These are phyloP conservation scores for Pichia exigua DNA, from an alignment of 805 yeast species.

Conservation along the genomic window DNA sequence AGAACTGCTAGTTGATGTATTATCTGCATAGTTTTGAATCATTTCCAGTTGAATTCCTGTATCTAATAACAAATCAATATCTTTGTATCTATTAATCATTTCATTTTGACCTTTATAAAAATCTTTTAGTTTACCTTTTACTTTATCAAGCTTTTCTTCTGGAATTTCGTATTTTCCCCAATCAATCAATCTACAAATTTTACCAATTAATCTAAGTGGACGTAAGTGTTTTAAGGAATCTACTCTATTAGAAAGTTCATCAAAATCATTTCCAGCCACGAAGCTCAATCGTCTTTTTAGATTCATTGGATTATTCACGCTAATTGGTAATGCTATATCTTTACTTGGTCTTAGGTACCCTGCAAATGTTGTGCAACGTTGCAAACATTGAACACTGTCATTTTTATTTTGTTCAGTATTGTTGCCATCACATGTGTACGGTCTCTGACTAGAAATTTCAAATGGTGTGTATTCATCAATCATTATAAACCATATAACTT, in stretches of 20 bases:
- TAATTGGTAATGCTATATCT: conserved; percentile 7
- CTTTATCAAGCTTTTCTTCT: conserved; percentile 19
- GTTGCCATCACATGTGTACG: not conserved
- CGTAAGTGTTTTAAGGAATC: conserved; percentile 36
- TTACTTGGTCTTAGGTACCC: not conserved
- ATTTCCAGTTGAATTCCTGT: conserved; percentile 61
- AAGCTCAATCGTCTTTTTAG: conserved; percentile 21
- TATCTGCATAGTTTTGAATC: conserved; percentile 49
- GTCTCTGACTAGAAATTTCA: not conserved
- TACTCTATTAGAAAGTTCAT: conserved; percentile 18
- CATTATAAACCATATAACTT: not conserved
- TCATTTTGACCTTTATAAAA: conserved; percentile 57
- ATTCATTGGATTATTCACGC: conserved; percentile 16
- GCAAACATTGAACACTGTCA: not conserved
- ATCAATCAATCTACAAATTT: conserved; percentile 27
- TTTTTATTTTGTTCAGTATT: not conserved
- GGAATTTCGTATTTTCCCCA: conserved; percentile 30
- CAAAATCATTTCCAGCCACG: conserved; percentile 11
- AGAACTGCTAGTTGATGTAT: conserved; percentile 20
- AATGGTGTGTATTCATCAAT: not conserved
- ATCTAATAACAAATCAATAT: conserved; percentile 59
- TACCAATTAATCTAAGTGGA: conserved; percentile 41
- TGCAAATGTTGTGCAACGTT: conserved; percentile 5
- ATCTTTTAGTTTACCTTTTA: conserved; percentile 26
- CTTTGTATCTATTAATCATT: conserved; percentile 45